Conservation (phyloP, 768 basidiomycete species). For the Antrodiella citrinella region DNA sequence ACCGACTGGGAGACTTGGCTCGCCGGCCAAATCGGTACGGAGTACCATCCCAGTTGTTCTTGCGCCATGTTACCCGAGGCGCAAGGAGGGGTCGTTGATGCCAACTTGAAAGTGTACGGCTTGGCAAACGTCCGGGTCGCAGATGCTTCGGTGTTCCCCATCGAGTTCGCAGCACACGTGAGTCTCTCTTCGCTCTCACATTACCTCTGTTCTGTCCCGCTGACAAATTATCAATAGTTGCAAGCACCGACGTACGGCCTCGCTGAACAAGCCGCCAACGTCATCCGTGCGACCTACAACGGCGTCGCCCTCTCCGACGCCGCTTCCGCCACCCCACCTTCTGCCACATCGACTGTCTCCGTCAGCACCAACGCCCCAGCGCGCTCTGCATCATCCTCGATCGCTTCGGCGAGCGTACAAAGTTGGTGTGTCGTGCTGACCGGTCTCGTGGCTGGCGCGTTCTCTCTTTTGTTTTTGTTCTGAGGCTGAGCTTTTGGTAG, state of each 20-base stretch:
- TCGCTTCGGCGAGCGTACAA: background rate
- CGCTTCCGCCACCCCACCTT: constrained; percentile 4
- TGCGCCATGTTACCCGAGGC: constrained; percentile 49
- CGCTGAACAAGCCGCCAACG: constrained; percentile 39
- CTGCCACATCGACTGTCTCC: constrained; percentile 3
- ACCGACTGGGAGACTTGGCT: constrained; percentile 49
- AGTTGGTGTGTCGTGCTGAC: background rate
- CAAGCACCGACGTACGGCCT: constrained; percentile 32
- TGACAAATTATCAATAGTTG: constrained; percentile 12
- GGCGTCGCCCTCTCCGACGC: constrained; percentile 11
- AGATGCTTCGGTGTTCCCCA: constrained; percentile 51
- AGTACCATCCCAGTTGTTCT: constrained; percentile 54
- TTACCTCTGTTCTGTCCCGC: background rate
- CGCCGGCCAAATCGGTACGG: constrained; percentile 33
- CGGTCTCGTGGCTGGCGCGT: background rate
- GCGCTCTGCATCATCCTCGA: background rate
- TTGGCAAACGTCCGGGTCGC: constrained; percentile 48
- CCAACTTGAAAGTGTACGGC: constrained; percentile 49
- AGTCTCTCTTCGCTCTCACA: constrained; percentile 5
- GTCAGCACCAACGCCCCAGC: background rate
- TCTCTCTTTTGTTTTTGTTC: background rate
- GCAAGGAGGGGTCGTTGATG: constrained; percentile 52
- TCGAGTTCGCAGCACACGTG: constrained; percentile 42
- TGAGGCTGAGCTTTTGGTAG: background rate
- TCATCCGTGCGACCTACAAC: constrained; percentile 34